Conservation (phyloP, 2,329 filamentous ascomycete genomes). For the Fusarium floridanum region DNA sequence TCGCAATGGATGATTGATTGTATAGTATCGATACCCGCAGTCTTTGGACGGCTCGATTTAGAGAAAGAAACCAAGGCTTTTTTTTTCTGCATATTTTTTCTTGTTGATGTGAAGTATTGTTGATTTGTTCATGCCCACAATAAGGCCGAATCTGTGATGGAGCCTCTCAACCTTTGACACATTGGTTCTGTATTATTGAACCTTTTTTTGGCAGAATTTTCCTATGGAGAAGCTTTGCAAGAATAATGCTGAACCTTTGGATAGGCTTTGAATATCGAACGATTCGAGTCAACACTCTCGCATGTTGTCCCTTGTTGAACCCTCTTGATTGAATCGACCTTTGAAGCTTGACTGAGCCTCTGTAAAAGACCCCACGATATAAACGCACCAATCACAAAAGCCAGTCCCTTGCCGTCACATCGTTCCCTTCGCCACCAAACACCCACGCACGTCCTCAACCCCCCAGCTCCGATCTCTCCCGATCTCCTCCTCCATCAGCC, state of each 20-base stretch:
- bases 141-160: background rate
- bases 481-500: background rate
- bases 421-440: background rate
- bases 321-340: background rate
- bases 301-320: background rate
- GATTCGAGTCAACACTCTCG: background rate
- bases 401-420: background rate
- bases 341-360: background rate
- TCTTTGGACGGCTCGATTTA: constrained; percentile 24
- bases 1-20: constrained; percentile 20
- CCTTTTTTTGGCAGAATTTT: background rate
- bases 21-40: constrained; percentile 41
- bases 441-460: background rate
- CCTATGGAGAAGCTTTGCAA: background rate
- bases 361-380: background rate
- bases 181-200: background rate
- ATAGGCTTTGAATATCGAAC: background rate
- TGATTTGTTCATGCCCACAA: background rate
- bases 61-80: constrained; percentile 22
- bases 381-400: background rate
- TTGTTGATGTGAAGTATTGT: background rate
- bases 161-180: background rate
- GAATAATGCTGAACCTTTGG: background rate
- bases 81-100: background rate
- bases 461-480: constrained; percentile 23